Base-by-base conservation (phyloP, 495 filamentous ascomycete genomes). In the Amniculicola lignicola region DNA sequence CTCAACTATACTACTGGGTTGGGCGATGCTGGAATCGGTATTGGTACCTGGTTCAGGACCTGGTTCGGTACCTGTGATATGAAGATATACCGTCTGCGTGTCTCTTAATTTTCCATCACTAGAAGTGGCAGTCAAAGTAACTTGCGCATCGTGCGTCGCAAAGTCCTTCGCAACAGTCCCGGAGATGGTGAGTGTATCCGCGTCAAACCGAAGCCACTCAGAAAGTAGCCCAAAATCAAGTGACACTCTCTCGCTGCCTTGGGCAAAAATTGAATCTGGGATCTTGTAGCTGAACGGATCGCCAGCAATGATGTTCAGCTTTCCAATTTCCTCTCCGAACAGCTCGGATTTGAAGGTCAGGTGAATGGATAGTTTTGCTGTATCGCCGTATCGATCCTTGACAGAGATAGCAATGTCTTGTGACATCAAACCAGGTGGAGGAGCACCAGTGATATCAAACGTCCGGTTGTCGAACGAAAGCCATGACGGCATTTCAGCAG, bases 201-300 rank as follows among this genome's bases (percentile, higher is more conserved):
- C 43, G 59, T 87, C 79, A 57, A 88, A 88, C 1, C 71, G 73
- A 9, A 93, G 72, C 90, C 89, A 95, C 12, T 79, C 67, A 6
- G 75, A 67, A 1, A 81, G 68, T 1, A 75, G 56, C 16, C 70
- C 74, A n/a, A 79, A 59, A 38, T 79, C 68, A 1, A 86, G 69
- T 11, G 75, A 75, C 0, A 92, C 62, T 18, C 77, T 70, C 0
- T 80, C 77, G 52, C 81, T 74, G 21, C 71, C 66, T 9, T 77
- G 72, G 22, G 72, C 73, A 11, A 80, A 62, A 16, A 87, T 59
- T 19, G 79, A 78, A 24, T 75, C 67, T 47, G 81, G 73, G 29
- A 95, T 75, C 3, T 78, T 73, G 41, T 87, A 86, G 14, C 65
- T 72, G 54, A 96, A 90, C 23, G 75, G 70, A 38, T 81, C 62